Evolutionary conservation across 805 yeast genomes (phyloP).

Genomic region (Candida nanaspora): DNA sequence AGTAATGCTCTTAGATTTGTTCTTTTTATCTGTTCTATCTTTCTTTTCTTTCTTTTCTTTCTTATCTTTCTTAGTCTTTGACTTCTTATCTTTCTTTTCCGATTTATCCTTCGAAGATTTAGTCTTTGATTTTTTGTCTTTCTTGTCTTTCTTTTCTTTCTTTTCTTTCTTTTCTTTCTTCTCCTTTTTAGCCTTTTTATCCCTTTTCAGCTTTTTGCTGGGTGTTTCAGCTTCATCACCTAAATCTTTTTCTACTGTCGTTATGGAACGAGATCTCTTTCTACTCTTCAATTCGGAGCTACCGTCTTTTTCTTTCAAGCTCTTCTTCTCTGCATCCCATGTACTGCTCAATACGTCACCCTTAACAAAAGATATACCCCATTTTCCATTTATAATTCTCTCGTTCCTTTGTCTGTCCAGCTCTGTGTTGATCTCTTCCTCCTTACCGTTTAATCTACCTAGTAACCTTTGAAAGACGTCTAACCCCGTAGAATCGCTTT

Average conservation of each 20-base stretch:
- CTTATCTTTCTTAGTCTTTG: constrained; percentile 18
- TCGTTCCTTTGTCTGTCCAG: constrained; percentile 63
- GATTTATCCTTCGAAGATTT: constrained; percentile 18
- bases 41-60: constrained; percentile 23
- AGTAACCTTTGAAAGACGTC: constrained; percentile 89
- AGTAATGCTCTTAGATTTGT: not conserved
- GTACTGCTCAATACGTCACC: constrained; percentile 83
- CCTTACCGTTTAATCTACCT: constrained; percentile 86
- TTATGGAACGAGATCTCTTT: constrained; percentile 5
- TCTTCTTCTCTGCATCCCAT: constrained; percentile 57
- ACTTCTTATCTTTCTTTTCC: constrained; percentile 17
- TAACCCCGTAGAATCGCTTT: constrained; percentile 78
- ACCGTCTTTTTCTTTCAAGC: constrained; percentile 14
- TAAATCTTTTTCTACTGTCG: constrained; percentile 11
- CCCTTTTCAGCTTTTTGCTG: constrained; percentile 10
- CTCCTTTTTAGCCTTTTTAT: constrained; percentile 16
- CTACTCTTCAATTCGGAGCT: no score
- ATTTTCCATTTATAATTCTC: constrained; percentile 70
- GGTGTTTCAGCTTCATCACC: constrained; percentile 10
- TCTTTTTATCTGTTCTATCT: constrained; percentile 19
- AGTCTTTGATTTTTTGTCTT: constrained; percentile 14
- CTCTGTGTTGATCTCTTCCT: constrained; percentile 55
- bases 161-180: constrained; percentile 12
- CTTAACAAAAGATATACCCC: constrained; percentile 82
- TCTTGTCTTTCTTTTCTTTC: constrained; percentile 15